phyloP scores from a whole-genome alignment of 2,329 filamentous ascomycete genomes.

The Pseudocercospora pini-densiflorae region DNA sequence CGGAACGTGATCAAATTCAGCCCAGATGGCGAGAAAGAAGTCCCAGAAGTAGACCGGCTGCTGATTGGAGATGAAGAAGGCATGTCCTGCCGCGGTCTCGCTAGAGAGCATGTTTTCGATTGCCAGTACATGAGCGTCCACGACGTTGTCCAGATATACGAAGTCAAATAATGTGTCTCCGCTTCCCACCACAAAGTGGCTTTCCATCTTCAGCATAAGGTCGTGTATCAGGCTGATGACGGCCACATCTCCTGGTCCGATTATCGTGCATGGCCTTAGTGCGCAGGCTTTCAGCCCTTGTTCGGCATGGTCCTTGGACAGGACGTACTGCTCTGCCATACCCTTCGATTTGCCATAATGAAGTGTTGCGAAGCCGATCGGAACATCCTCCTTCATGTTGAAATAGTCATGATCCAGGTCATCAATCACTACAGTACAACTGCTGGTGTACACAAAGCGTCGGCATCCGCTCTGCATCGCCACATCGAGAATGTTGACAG shows the following conservation, averaged over 20 bases:
- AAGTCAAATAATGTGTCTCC: conserved; percentile 73
- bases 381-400: conserved; percentile 80
- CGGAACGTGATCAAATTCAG: conserved; percentile 60
- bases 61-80: conserved; percentile 90
- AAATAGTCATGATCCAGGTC: conserved; percentile 72
- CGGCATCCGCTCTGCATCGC: conserved; percentile 72
- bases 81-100: conserved; percentile 71
- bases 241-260: conserved; percentile 86
- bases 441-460: conserved; percentile 89
- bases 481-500: conserved; percentile 74
- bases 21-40: conserved; percentile 79
- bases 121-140: conserved; percentile 82
- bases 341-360: conserved; percentile 94
- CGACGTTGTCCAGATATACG: conserved; percentile 71
- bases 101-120: conserved; percentile 71
- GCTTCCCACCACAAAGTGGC: conserved; percentile 80
- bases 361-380: conserved; percentile 70
- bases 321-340: conserved; percentile 77
- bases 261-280: conserved; percentile 85
- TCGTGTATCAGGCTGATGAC: conserved; percentile 74
- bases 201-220: conserved; percentile 69
- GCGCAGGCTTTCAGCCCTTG: conserved; percentile 56
- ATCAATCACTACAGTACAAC: conserved; percentile 84
- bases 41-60: conserved; percentile 91
- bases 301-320: conserved; percentile 65